phyloP scores from a whole-genome alignment of 2,329 filamentous ascomycete genomes.

The Cladosporium sp. region DNA sequence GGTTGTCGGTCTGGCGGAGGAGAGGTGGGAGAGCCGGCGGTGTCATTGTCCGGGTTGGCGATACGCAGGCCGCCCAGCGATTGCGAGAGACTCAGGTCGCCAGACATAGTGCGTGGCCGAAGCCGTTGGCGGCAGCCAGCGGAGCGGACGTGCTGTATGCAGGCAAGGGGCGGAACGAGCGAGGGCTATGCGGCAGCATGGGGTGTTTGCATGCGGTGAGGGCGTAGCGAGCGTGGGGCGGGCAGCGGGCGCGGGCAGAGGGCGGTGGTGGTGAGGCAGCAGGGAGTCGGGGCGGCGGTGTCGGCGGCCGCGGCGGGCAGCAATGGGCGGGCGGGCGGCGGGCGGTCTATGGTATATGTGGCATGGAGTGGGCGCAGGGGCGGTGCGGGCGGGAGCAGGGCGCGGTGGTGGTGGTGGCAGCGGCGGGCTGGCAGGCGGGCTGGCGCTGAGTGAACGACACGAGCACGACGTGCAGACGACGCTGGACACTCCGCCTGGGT shows the following conservation, averaged over 20 bases:
- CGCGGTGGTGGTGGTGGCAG: neutral
- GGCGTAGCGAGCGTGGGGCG: slow-evolving; percentile 9
- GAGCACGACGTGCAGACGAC: too few relatives aligned
- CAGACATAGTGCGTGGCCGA: slow-evolving; percentile 29
- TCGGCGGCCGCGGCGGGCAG: neutral
- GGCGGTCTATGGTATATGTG: neutral
- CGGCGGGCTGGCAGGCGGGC: neutral
- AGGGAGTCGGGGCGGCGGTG: slow-evolving; percentile 3
- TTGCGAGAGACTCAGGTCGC: slow-evolving; percentile 85
- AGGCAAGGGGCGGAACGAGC: slow-evolving; percentile 4
- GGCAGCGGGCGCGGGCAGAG: slow-evolving; percentile 6
- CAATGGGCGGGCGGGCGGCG: neutral
- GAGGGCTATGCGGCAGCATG: slow-evolving; percentile 4
- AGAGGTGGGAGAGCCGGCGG: slow-evolving; percentile 17
- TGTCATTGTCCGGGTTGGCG: slow-evolving; percentile 83
- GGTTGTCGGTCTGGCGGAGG: slow-evolving; percentile 16
- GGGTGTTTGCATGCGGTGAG: slow-evolving; percentile 16
- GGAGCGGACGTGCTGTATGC: neutral
- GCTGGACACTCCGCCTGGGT: too few relatives aligned
- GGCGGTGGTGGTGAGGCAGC: neutral
- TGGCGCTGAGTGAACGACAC: too few relatives aligned
- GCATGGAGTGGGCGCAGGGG: neutral
- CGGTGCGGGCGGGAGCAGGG: neutral
- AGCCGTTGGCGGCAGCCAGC: slow-evolving; percentile 9
- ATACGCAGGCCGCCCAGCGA: slow-evolving; percentile 91